Conservation (phyloP, 768 basidiomycete species). For the Termitomyces eurrhizus region DNA sequence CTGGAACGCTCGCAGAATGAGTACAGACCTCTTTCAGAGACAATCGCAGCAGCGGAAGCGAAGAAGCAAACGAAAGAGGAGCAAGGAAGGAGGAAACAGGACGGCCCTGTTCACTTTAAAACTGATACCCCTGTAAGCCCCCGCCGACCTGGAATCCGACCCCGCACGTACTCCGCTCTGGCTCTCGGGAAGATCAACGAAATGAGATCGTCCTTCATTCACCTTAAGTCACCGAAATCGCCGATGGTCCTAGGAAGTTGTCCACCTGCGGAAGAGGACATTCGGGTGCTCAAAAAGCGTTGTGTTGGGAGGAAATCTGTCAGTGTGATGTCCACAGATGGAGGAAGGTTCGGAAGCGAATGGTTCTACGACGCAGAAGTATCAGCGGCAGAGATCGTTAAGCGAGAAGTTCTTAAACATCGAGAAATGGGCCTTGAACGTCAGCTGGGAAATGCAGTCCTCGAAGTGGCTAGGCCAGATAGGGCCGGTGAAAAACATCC, state of each 20-base stretch:
- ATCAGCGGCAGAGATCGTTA: conserved; percentile 35
- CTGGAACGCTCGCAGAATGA: conserved; percentile 50
- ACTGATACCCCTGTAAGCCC: conserved; percentile 17
- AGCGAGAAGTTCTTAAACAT: neutral
- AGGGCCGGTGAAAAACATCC: conserved; percentile 14
- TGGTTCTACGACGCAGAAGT: conserved; percentile 54
- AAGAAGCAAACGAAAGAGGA: conserved; percentile 1
- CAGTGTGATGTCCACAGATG: conserved; percentile 23
- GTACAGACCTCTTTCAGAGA: conserved; percentile 52
- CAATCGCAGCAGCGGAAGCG: conserved; percentile 16
- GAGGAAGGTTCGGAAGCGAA: conserved; percentile 19
- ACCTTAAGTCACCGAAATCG: conserved; percentile 8
- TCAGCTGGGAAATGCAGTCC: neutral
- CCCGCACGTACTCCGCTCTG: conserved; percentile 31
- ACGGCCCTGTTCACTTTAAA: conserved; percentile 25
- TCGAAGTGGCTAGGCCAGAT: neutral
- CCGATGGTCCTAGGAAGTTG: conserved; percentile 3
- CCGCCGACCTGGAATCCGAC: conserved; percentile 20
- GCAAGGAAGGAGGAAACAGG: conserved; percentile 6
- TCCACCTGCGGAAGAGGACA: conserved; percentile 16
- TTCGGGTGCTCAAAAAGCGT: conserved; percentile 49
- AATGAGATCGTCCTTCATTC: conserved; percentile 2
- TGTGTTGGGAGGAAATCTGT: conserved; percentile 50
- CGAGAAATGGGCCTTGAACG: neutral
- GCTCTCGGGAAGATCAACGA: conserved; percentile 16